Conservation (phyloP, 2,329 filamentous ascomycete species). For the Fusarium sp. region DNA sequence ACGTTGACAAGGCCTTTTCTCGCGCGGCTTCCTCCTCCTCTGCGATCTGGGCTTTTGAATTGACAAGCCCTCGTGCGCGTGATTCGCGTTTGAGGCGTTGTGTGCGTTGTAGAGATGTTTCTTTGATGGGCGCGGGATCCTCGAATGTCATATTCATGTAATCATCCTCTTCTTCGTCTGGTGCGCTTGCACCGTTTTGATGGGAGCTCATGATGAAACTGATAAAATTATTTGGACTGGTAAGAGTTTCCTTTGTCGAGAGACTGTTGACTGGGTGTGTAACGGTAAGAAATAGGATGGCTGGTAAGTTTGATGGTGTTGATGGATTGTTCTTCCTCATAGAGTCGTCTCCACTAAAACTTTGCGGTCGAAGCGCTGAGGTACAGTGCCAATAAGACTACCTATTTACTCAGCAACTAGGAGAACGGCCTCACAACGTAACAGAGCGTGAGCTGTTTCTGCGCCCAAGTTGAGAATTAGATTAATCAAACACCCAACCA, state of each 20-base stretch:
- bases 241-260: background rate
- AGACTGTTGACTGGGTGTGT: background rate
- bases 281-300: background rate
- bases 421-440: background rate
- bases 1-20: conserved; percentile 77
- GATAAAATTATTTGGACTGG: too few relatives aligned
- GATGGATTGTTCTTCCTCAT: background rate
- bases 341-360: conserved; percentile 22
- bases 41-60: conserved; percentile 85
- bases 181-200: conserved; percentile 23
- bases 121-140: conserved; percentile 64
- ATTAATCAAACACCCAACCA: background rate
- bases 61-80: conserved; percentile 70
- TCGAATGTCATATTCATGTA: conserved; percentile 97
- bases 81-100: conserved; percentile 66
- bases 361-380: background rate
- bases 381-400: background rate
- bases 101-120: conserved; percentile 64
- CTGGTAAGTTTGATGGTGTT: conserved; percentile 2
- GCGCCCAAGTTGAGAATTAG: background rate
- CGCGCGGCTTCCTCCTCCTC: conserved; percentile 74
- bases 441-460: background rate
- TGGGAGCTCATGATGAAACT: conserved; percentile 17
- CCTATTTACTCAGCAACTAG: background rate
- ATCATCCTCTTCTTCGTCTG: conserved; percentile 80